These are phyloP conservation scores for Thecaphora thlaspeos DNA, from an alignment of 1,284 basidiomycete genomes.

Conservation along the genomic window DNA sequence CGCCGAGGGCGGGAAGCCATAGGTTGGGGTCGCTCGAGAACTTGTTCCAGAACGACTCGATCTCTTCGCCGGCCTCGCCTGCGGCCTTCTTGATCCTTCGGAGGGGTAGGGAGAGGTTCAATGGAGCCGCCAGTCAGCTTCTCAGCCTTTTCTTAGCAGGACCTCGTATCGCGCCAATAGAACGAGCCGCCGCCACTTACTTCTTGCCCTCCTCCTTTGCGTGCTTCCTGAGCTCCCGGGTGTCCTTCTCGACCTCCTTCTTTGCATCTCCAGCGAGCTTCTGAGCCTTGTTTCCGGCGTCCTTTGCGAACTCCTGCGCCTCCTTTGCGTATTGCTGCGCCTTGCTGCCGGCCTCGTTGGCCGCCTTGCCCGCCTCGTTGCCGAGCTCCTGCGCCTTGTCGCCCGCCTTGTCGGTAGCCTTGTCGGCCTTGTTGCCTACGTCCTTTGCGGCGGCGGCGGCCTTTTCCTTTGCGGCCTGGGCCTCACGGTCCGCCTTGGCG, in stretches of 20 bases:
- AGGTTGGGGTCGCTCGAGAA: conserved; percentile 51
- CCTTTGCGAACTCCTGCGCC: conserved; percentile 13
- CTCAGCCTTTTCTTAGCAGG: too few relatives aligned
- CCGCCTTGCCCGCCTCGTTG: conserved; percentile 27
- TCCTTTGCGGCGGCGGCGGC: conserved; percentile 15
- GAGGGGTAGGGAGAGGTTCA: too few relatives aligned
- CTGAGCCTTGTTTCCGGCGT: conserved; percentile 32
- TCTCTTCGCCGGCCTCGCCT: conserved; percentile 44
- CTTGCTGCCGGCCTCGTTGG: conserved; percentile 14
- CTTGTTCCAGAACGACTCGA: conserved; percentile 38
- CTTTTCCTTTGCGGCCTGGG: conserved; percentile 19
- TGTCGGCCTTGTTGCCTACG: conserved; percentile 7
- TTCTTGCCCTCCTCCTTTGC: conserved; percentile 30
- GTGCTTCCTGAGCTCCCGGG: conserved; percentile 20
- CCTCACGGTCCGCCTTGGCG: conserved; percentile 27
- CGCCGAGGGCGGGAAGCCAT: conserved; percentile 52
- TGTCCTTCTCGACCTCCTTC: conserved; percentile 40
- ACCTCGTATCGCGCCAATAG: too few relatives aligned
- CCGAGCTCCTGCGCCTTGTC: conserved; percentile 22
- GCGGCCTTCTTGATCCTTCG: conserved; percentile 23
- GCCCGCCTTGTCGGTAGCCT: conserved; percentile 20
- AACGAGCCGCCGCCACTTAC: too few relatives aligned
- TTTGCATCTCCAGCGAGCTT: conserved; percentile 29
- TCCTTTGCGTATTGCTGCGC: too few relatives aligned
- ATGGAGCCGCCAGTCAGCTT: too few relatives aligned